Base-by-base conservation (phyloP, 208 protist genomes). In the Leishmania amazonensis region DNA sequence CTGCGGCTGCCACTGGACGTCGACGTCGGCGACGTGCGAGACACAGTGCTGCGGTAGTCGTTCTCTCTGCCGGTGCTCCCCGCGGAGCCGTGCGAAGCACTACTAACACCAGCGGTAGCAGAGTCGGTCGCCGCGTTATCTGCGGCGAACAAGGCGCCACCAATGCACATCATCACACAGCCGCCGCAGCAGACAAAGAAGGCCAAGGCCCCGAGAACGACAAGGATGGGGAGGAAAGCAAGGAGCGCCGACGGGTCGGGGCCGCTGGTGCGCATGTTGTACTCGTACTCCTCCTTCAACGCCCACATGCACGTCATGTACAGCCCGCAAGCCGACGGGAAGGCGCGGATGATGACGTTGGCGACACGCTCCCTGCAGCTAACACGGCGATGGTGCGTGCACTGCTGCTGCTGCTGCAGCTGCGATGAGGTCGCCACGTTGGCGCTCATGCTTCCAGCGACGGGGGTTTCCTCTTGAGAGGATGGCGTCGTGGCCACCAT, bases 241-340 rank as follows among this genome's bases (percentile, higher is more conserved):
- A 88, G 60, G 72, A 88, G 80, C 24, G 85, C 85, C 15, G 87
- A 89, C 3, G 91, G 89, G 76, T 92, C 78, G 13, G 83, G 68
- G 24, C 85, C 85, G 40, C 31, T 15, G 35, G 9, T 65, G 31
- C 54, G 51, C 11, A 49, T 54, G 64, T 95, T 93, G 71, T 86
- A 85, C 76, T 92, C 88, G 40, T 82, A 79, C 54, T 93, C 83
- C 65, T 67, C 75, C 83, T 93, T 93, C 3, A 80, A 74, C 15
- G 91, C 88, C 83, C 87, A 88, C 88, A 96, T 89, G 72, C 85
- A 88, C 11, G 82, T 42, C 80, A 89, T 89, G 74, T 93, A 94
- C 21, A 96, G 83, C 4, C 82, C 79, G 35, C 84, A 83, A 15
- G 81, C 83, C 53, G 83, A 71, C 60, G 73, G 78, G n/a, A 86